Percentiles rank a stretch among this genome's conserved stretches.
Conservation (phyloP, 306 rosid species). For the Luffa aegyptiaca region DNA sequence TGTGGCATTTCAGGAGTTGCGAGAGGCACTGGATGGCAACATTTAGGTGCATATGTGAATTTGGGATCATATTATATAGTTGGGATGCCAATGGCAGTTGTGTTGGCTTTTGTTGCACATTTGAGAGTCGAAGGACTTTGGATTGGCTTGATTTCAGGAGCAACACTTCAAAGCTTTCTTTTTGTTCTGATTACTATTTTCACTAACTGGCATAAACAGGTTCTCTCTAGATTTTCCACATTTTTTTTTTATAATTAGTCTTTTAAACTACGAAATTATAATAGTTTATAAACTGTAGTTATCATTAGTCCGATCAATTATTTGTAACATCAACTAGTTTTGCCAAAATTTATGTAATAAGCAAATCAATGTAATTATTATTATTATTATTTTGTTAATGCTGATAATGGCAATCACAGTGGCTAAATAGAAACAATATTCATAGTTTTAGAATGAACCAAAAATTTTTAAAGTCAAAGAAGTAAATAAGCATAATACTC, state of each 20-base stretch:
- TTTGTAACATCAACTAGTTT: no score
- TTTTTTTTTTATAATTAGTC: background rate
- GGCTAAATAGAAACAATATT: no score
- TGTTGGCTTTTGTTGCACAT: conserved; percentile 21
- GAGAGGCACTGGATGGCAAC: conserved; percentile 49
- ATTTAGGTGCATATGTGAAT: conserved; percentile 33
- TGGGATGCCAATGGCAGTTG: conserved; percentile 36
- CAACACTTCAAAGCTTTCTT: conserved; percentile 19
- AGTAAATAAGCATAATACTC: no score
- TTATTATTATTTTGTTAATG: no score
- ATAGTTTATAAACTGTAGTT: no score
- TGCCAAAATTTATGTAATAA: no score
- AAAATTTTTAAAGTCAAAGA: no score
- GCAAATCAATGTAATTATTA: no score
- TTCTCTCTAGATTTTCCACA: background rate
- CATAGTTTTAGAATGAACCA: no score
- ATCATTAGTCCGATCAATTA: no score
- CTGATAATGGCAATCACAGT: no score
- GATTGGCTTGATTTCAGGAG: conserved; percentile 32
- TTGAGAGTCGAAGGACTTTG: conserved; percentile 46
- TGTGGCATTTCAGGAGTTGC: conserved; percentile 24
- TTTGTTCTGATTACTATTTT: conserved; percentile 23
- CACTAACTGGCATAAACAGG: conserved; percentile 53
- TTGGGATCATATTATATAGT: conserved; percentile 40
- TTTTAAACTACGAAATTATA: no score